Conservation (phyloP, 1,284 basidiomycete species). For the Apiotrichum siamense region DNA sequence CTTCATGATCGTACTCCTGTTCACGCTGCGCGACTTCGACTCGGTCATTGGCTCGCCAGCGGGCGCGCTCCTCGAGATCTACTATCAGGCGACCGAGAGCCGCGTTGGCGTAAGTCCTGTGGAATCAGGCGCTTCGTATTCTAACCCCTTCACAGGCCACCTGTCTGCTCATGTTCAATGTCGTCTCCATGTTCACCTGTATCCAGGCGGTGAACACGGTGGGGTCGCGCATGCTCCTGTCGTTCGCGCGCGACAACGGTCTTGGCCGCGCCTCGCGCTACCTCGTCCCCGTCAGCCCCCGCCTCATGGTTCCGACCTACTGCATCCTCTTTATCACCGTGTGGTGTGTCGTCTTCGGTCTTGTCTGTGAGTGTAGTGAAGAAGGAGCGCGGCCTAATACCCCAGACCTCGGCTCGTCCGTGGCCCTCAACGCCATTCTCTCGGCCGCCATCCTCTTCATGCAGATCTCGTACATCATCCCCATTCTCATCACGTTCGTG, state of each 20-base stretch:
- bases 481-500: slow-evolving; percentile 35
- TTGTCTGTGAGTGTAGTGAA: slow-evolving; percentile 37
- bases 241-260: slow-evolving; percentile 9
- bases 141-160: slow-evolving; percentile 13
- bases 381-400: too few species aligned
- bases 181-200: slow-evolving; percentile 20
- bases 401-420: slow-evolving; percentile 15
- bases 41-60: slow-evolving; percentile 54
- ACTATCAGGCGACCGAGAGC: slow-evolving; percentile 59
- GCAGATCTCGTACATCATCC: neutral
- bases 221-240: slow-evolving; percentile 18
- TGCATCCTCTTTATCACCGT: slow-evolving; percentile 30
- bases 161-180: slow-evolving; percentile 23
- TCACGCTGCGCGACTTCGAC: slow-evolving; percentile 57
- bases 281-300: slow-evolving; percentile 9
- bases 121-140: neutral
- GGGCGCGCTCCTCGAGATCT: slow-evolving; percentile 60
- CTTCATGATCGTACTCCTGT: slow-evolving; percentile 61
- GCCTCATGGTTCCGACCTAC: slow-evolving; percentile 24
- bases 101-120: slow-evolving; percentile 24
- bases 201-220: slow-evolving; percentile 22
- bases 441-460: neutral
- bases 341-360: slow-evolving; percentile 50
- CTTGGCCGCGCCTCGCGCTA: slow-evolving; percentile 1
- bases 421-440: slow-evolving; percentile 4